Base-by-base conservation (phyloP, 768 basidiomycete genomes). In the Psilocybe sp. region DNA sequence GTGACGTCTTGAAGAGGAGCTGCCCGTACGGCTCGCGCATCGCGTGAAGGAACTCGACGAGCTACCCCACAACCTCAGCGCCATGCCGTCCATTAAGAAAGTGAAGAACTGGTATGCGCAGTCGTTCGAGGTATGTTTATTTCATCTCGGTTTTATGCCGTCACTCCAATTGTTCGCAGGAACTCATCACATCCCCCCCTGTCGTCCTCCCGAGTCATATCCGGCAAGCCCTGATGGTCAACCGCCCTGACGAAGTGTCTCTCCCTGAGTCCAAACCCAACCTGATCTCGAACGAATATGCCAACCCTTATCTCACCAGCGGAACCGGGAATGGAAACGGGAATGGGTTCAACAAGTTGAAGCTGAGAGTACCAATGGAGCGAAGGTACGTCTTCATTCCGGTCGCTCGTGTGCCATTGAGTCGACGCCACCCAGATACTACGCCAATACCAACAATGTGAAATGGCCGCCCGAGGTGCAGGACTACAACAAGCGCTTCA, bases 61-160 rank as follows among this genome's bases (percentile, higher is more conserved):
- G 57, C 78, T 99, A 3, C 97, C 97, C 0, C 90, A 98, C 69
- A 88, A 91, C 48, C 77, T 99, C 44, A 86, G 85, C 59, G 80
- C 81, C 40, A 97, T 97, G 96, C 84, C 87, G 0, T 89, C 88
- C 35, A 98, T 99, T 56, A 82, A 84, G 50, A 94, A 90, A 64
- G 91, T 99, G 52, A 95, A 94, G 73, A 87, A 96, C 61, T 99
- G 97, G 97, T 99, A 99, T 67, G 96, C 96, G 0, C 92, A 98
- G 73, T 92, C 90, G 13, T 98, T 99, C 67, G 91, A 98, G 80
- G 96, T 95, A 46, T 45, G 84, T 71, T 23, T 34, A 23, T 37
- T 28, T 19, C 36, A 20, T 45, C 34, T 16, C 36, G 38, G 34
- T 31, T 46, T 16, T 52, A 18, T 45, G 41, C 45, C 23, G 23